Evolutionary conservation across 1,139 yeast genomes (phyloP), one percentile per base, ranked within the genome.

Genomic region (Debaryomyces singareniensis): DNA sequence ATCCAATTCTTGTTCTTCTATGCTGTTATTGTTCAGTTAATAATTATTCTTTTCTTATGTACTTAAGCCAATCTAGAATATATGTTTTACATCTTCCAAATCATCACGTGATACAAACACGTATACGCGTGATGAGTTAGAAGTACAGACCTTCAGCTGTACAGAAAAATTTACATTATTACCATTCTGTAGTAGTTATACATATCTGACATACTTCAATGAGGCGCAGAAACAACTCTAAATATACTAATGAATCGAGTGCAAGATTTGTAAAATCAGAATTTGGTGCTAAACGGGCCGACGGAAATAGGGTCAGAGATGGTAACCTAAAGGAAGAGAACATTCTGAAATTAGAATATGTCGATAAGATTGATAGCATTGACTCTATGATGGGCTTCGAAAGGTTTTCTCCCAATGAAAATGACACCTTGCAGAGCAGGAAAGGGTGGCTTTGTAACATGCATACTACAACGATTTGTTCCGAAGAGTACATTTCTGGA

Each of bases 381-480:
- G 96, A 87, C 47, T 53, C 78, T 1, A 52, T 75, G 37, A 85
- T 89, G 87, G 96, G 96, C 5, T 89, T 89, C 51, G 83, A 79
- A 23, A 64, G 93, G 32, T 74, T 71, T 34, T 89, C 82, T 33
- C 67, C 75, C 21, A 87, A 93, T 0, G 72, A 66, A 31, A 39
- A 44, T 20, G 71, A 63, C 34, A 70, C 69, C 2, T 39, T 45
- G 18, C 58, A 51, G 36, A 82, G 93, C 0, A 63, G 75, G 27
- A 78, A 74, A 43, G 97, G 96, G 18, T 89, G 97, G 97, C 61
- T 89, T 34, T 72, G 81, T 24, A 89, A 89, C 47, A 85, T 89
- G 89, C 94, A 83, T 55, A 63, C 81, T 5, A 71, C 85, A 2
- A 71, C 79, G 1, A 55, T 79, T 5, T 73, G 78, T 12, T 62